phyloP scores from a whole-genome alignment of 2,329 filamentous ascomycete species.

The Nothophoma quercina region DNA sequence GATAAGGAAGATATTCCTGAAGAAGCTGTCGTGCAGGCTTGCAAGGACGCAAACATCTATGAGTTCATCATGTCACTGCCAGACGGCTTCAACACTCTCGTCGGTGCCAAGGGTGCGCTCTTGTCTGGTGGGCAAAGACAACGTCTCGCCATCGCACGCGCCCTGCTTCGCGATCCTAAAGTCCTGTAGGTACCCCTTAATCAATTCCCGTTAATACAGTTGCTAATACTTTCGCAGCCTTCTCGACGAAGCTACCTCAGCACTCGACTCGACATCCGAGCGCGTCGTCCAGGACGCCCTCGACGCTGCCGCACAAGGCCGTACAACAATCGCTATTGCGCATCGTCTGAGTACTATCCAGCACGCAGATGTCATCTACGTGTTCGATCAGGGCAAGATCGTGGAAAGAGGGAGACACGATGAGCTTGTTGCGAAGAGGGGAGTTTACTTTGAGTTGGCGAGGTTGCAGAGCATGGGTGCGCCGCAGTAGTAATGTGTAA shows the following conservation, averaged over 20 bases:
- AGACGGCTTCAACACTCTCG: conserved; percentile 84
- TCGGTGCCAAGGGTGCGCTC: conserved; percentile 79
- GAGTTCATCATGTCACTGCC: conserved; percentile 46
- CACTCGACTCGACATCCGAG: conserved; percentile 59
- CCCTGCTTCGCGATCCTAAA: conserved; percentile 89
- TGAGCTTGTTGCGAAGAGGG: conserved; percentile 51
- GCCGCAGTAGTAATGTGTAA: conserved; percentile 30
- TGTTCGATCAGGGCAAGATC: conserved; percentile 89
- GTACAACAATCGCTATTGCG: conserved; percentile 94
- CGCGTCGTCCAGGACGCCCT: conserved; percentile 82
- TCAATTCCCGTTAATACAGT: conserved; percentile 71
- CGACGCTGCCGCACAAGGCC: conserved; percentile 81
- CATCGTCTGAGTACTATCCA: conserved; percentile 93
- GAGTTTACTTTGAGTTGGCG: conserved; percentile 52
- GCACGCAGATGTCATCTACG: conserved; percentile 92
- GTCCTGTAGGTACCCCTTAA: conserved; percentile 79
- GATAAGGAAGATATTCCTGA: conserved; percentile 73
- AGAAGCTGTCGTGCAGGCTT: conserved; percentile 76
- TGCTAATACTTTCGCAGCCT: conserved; percentile 30
- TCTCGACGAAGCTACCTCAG: conserved; percentile 50
- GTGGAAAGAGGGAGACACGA: conserved; percentile 88
- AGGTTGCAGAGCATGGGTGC: conserved; percentile 47
- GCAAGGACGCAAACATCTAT: conserved; percentile 67
- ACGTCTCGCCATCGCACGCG: conserved; percentile 90
- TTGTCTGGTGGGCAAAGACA: conserved; percentile 86